Evolutionary conservation across 2,329 filamentous ascomycete species (phyloP).

Genomic region (Alternaria sp.): DNA sequence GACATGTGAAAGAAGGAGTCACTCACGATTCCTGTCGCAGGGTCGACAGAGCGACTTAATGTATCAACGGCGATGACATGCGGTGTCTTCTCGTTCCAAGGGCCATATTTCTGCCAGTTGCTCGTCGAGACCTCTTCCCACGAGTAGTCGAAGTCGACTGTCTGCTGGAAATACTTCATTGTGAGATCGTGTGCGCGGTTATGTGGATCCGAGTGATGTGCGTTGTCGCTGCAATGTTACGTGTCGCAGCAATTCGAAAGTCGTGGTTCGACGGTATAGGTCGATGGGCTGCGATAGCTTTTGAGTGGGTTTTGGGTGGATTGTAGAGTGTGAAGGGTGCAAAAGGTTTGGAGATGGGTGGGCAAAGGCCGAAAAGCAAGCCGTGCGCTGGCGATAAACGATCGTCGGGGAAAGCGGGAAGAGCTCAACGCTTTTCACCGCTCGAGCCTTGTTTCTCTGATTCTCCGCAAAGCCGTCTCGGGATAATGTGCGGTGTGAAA

Average conservation of each 20-base stretch:
- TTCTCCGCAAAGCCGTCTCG: conserved; percentile 1
- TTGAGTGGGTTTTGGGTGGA: conserved; percentile 15
- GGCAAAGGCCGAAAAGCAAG: conserved; percentile 28
- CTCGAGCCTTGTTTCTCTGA: conserved; percentile 14
- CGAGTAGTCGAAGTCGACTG: conserved; percentile 93
- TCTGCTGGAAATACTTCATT: conserved; percentile 97
- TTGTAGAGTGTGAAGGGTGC: conserved; percentile 20
- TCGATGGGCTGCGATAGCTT: conserved; percentile 17
- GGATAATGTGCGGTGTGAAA: conserved; percentile 11
- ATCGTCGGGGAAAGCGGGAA: conserved; percentile 25
- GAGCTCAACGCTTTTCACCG: conserved; percentile 24
- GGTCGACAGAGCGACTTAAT: conserved; percentile 74
- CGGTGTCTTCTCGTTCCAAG: conserved; percentile 98
- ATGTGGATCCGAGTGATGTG: neutral
- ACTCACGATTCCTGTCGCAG: conserved; percentile 72
- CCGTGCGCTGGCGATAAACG: conserved; percentile 25
- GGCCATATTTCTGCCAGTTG: conserved; percentile 99
- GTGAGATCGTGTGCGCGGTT: conserved; percentile 14
- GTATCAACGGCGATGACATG: conserved; percentile 98
- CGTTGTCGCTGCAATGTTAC: conserved; percentile 11
- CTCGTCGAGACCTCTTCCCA: conserved; percentile 98
- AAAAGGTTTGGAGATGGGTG: conserved; percentile 24
- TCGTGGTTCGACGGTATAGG: neutral
- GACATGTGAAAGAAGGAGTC: conserved; percentile 24
- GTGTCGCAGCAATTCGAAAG: neutral